A percentile compares a stretch with the other conserved stretches of the same genome.
phyloP scores from a whole-genome alignment of 2,329 filamentous ascomycete genomes.

The Stagonosporopsis chrysanthemi region DNA sequence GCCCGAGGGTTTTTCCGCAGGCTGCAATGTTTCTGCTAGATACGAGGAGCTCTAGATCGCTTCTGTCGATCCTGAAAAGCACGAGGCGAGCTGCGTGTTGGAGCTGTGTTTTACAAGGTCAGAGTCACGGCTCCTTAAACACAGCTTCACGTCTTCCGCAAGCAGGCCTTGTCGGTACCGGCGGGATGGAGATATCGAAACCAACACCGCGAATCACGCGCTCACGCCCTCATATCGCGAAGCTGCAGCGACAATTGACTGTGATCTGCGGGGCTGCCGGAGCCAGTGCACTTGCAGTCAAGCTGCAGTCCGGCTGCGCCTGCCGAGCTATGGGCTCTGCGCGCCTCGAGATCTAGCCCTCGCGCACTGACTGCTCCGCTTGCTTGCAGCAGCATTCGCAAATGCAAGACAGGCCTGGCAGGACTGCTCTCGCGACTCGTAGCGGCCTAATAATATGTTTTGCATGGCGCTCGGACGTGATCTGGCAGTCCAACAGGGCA shows the following conservation, averaged over 20 bases:
- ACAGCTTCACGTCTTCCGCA: constrained; percentile 7
- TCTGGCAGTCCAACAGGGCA: constrained; percentile 9
- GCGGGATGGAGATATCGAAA: not conserved
- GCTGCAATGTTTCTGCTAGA: not conserved
- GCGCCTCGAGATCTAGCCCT: constrained; percentile 10
- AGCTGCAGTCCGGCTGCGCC: constrained; percentile 12
- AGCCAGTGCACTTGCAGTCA: constrained; percentile 8
- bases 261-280: constrained; percentile 14
- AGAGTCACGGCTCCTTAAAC: constrained; percentile 7
- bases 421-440: not conserved
- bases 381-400: constrained; percentile 11
- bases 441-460: constrained; percentile 9
- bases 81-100: constrained; percentile 4
- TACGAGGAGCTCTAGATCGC: constrained; percentile 3
- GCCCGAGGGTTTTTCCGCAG: constrained; percentile 2
- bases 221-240: not conserved
- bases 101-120: constrained; percentile 8
- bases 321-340: constrained; percentile 15
- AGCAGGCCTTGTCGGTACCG: not conserved
- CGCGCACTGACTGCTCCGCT: constrained; percentile 6
- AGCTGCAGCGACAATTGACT: not conserved
- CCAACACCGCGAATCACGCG: constrained; percentile 8
- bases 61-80: not conserved
- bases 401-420: not conserved
- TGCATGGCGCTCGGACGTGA: constrained; percentile 3